phyloP scores from a whole-genome alignment of 768 basidiomycete species.

The Cystofilobasidium ferigula region DNA sequence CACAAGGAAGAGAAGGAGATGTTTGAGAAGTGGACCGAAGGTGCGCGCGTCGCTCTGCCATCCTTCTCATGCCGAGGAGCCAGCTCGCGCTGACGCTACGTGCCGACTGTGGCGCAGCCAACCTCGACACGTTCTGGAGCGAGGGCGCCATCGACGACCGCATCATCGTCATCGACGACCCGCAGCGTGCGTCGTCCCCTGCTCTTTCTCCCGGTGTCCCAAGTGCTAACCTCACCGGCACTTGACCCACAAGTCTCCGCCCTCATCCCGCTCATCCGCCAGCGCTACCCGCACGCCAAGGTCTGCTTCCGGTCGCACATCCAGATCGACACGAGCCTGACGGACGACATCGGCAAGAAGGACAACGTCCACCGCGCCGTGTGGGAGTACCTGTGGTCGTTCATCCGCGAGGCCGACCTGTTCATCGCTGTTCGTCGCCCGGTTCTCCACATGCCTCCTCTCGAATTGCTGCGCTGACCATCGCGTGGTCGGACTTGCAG shows the following conservation, averaged over 20 bases:
- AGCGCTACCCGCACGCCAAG: constrained; percentile 53
- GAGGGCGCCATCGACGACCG: constrained; percentile 56
- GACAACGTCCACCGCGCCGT: constrained; percentile 38
- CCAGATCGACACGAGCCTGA: constrained; percentile 66
- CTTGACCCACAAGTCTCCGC: constrained; percentile 52
- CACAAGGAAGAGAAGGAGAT: constrained; percentile 63
- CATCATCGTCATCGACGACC: constrained; percentile 68
- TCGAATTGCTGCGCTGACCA: no score
- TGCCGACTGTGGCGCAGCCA: no score
- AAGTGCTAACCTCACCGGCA: no score
- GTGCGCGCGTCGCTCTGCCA: background rate
- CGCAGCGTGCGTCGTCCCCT: constrained; percentile 33
- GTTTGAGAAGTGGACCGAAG: constrained; percentile 56
- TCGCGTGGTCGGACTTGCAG: constrained; percentile 30
- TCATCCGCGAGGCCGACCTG: constrained; percentile 76
- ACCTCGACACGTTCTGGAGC: constrained; percentile 37
- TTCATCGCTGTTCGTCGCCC: constrained; percentile 58
- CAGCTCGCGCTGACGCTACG: no score
- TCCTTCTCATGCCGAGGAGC: background rate
- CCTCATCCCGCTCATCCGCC: constrained; percentile 81
- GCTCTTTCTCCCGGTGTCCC: background rate
- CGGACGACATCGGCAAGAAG: constrained; percentile 59
- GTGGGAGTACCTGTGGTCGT: constrained; percentile 81
- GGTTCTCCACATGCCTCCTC: background rate
- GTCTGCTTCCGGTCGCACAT: constrained; percentile 93